A percentile compares a stretch with the other conserved stretches of the same genome.
These are phyloP conservation scores for Colletotrichum sp. DNA, from an alignment of 2,329 filamentous ascomycete genomes.

Conservation along the genomic window DNA sequence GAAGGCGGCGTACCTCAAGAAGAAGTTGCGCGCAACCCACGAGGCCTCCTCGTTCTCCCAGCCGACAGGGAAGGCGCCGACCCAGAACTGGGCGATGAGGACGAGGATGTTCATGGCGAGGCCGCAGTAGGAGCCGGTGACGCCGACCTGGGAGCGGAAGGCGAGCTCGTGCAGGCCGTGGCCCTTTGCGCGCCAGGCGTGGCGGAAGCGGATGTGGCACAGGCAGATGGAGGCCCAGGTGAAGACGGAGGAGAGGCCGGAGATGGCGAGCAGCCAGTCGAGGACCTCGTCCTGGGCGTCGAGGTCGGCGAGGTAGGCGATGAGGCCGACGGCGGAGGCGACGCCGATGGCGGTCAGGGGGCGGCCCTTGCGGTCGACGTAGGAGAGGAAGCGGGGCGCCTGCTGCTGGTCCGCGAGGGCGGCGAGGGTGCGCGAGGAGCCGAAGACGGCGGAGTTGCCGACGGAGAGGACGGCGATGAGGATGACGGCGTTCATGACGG, in stretches of 20 bases:
- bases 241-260: slow-evolving; percentile 74
- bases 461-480: slow-evolving; percentile 89
- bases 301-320: slow-evolving; percentile 77
- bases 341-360: slow-evolving; percentile 76
- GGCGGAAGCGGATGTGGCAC: slow-evolving; percentile 90
- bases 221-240: slow-evolving; percentile 87
- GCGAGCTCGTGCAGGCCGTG: slow-evolving; percentile 79
- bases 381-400: slow-evolving; percentile 77
- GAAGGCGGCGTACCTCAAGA: slow-evolving; percentile 73
- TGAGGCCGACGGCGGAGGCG: slow-evolving; percentile 71
- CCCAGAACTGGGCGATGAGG: slow-evolving; percentile 87
- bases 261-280: slow-evolving; percentile 78
- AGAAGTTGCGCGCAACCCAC: slow-evolving; percentile 69
- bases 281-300: slow-evolving; percentile 66
- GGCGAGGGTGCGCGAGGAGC: slow-evolving; percentile 87
- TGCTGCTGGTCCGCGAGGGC: slow-evolving; percentile 89
- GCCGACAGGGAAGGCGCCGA: slow-evolving; percentile 77
- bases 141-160: slow-evolving; percentile 80
- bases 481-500: slow-evolving; percentile 94
- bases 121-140: slow-evolving; percentile 81
- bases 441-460: slow-evolving; percentile 91
- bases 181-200: slow-evolving; percentile 74
- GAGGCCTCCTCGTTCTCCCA: slow-evolving; percentile 49
- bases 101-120: slow-evolving; percentile 78
- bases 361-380: slow-evolving; percentile 83